Evolutionary conservation across 176 grass and related monocot genomes (phyloP), one percentile per base, ranked within the genome.

Genomic region (Aegilops speltoides): DNA sequence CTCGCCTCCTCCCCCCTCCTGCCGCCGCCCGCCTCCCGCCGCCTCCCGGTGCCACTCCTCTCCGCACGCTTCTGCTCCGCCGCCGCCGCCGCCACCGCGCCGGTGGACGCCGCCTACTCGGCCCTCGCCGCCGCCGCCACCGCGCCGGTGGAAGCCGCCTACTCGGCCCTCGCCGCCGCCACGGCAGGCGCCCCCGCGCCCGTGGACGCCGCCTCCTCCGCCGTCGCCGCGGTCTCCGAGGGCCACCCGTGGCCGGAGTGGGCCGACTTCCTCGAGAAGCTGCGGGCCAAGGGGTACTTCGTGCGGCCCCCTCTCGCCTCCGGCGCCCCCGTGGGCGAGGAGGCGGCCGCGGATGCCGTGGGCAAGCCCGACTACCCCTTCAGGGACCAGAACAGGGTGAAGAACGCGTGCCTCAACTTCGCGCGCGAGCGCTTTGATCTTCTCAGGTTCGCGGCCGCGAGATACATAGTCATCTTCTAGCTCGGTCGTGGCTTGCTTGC

Each of bases 361-460:
- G 59, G 8, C 29, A 23, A 37, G 59, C 16, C 45, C 1, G 79
- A 90, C 25, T 78, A 89, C 56, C 54, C 63, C 20, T 37, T 48
- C 15, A 83, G 57, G 81, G 89, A 91, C 26, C 64, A 26, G 48
- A 96, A 96, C 84, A 88, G 79, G 79, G 61, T 96, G 80, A 99
- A 96, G 86, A 99, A 99, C 77, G 97, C 94, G 9, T 99, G 94
- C 73, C 90, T 99, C 75, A 94, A 93, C 80, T 99, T 99, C 52
- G 92, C 82, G 4, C 97, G 97, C 38, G 90, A 99, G 9, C 93
- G 92, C 68, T 93, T 70, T 50, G 97, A 99, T 85, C 88, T 96
- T 72, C 90, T 99, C 64, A 91, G 90, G 94, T 93, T 87, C 3
- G 60, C 70, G 66, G 5, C 66, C 9, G 40, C 38, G 75, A 22